Percentiles rank a stretch among this genome's conserved stretches.
phyloP scores from a whole-genome alignment of 495 filamentous ascomycete species.

The Acidiella bohemica region DNA sequence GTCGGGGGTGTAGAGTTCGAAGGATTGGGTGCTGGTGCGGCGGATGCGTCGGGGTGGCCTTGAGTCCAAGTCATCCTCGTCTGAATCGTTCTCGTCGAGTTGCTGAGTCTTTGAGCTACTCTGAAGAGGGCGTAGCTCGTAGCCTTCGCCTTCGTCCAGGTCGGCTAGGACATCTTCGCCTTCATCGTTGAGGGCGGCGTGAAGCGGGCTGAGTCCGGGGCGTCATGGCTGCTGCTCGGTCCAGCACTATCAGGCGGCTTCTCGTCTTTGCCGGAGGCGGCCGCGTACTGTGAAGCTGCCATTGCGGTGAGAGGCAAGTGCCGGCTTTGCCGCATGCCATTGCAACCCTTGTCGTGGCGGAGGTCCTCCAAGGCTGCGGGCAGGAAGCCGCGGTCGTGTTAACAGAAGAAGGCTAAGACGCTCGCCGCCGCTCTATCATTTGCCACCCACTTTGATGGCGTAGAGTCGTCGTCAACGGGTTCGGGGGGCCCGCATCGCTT shows the following conservation, averaged over 20 bases:
- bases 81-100: constrained; percentile 17
- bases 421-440: no score
- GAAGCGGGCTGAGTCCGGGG: constrained; percentile 1
- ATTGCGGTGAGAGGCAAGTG: no score
- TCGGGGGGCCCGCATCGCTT: no score
- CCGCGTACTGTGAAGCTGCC: constrained; percentile 1
- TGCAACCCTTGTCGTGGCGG: no score
- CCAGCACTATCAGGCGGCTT: constrained; percentile 3
- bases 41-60: constrained; percentile 12
- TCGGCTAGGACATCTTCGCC: constrained; percentile 8
- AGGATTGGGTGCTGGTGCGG: constrained; percentile 33
- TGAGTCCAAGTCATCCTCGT: constrained; percentile 1
- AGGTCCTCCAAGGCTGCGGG: no score
- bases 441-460: no score
- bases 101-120: neutral
- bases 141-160: constrained; percentile 11
- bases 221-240: constrained; percentile 7
- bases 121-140: constrained; percentile 9
- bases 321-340: no score
- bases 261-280: constrained; percentile 5
- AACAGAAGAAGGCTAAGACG: no score
- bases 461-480: no score
- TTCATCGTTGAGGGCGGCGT: constrained; percentile 10
- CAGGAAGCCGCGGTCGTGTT: no score
- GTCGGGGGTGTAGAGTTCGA: constrained; percentile 54